These are phyloP conservation scores for Hura crepitans DNA, from an alignment of 441 rosid genomes.

Conservation along the genomic window DNA sequence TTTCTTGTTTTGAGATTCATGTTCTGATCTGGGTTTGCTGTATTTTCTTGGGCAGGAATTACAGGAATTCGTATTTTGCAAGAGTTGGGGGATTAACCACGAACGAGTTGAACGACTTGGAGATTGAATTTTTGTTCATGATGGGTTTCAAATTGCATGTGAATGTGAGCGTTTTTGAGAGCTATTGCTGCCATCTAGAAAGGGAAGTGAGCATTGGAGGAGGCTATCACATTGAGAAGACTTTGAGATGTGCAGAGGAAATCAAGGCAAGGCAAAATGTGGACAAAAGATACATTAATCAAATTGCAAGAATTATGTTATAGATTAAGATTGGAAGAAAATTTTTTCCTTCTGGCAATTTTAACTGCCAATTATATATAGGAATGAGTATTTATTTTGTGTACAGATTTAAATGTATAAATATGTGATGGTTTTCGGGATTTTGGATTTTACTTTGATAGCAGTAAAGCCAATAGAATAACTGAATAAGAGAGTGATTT, in stretches of 20 bases:
- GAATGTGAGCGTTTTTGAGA: conserved; percentile 80
- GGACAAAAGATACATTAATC: conserved; percentile 37
- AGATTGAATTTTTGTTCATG: conserved; percentile 72
- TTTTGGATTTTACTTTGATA: background rate
- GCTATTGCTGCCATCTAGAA: conserved; percentile 79
- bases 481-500: too few relatives aligned
- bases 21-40: background rate
- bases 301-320: conserved; percentile 54
- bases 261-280: conserved; percentile 57
- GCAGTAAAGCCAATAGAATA: background rate
- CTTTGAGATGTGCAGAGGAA: conserved; percentile 75
- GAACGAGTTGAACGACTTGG: conserved; percentile 62
- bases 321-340: conserved; percentile 19
- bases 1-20: background rate
- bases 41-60: conserved; percentile 47
- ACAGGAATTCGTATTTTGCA: conserved; percentile 74
- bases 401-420: conserved; percentile 27
- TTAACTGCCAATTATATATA: conserved; percentile 2
- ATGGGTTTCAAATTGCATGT: conserved; percentile 86
- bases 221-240: conserved; percentile 78
- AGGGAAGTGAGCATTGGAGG: conserved; percentile 87
- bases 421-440: conserved; percentile 3
- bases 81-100: conserved; percentile 76
- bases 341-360: conserved; percentile 7
- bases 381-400: too few relatives aligned